Evolutionary conservation across 495 filamentous ascomycete species (phyloP).

Genomic region (Neurospora sp.): DNA sequence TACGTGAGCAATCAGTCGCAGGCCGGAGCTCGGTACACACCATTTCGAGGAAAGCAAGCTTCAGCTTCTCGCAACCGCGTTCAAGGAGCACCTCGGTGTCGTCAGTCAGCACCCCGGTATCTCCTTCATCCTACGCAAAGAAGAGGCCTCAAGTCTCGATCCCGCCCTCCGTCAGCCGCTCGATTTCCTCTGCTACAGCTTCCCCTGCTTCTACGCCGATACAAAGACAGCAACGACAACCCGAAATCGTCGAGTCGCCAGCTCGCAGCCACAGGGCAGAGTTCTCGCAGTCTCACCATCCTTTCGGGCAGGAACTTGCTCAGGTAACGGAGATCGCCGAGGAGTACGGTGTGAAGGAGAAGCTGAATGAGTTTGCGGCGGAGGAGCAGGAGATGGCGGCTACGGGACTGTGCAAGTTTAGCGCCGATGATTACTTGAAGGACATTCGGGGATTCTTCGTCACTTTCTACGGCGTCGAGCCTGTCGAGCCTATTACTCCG

Average conservation of each 20-base stretch:
- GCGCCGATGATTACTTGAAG: conserved; percentile 69
- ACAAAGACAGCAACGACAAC: background rate
- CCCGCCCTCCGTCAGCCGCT: conserved; percentile 17
- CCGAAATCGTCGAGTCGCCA: conserved; percentile 9
- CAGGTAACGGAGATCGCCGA: conserved; percentile 76
- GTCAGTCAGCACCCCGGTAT: conserved; percentile 23
- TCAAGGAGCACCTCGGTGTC: conserved; percentile 31
- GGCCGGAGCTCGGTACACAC: conserved; percentile 37
- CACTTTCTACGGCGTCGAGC: conserved; percentile 23
- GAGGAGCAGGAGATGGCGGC: conserved; percentile 58
- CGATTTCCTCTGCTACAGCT: conserved; percentile 3
- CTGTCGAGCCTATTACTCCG: conserved; percentile 4
- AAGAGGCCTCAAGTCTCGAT: conserved; percentile 18
- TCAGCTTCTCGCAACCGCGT: conserved; percentile 36
- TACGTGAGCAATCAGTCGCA: conserved; percentile 54
- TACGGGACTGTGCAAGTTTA: conserved; percentile 63
- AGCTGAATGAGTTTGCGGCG: conserved; percentile 54
- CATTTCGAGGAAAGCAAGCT: conserved; percentile 35
- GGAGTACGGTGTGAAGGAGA: conserved; percentile 61
- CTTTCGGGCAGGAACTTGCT: conserved; percentile 66
- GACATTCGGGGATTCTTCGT: conserved; percentile 66
- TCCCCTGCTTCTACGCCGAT: conserved; percentile 6
- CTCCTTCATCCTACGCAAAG: conserved; percentile 26
- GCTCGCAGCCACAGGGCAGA: conserved; percentile 15
- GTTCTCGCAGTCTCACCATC: conserved; percentile 29